These are phyloP conservation scores for Aspergillus phoenicis DNA, from an alignment of 2,329 filamentous ascomycete genomes.

Conservation along the genomic window DNA sequence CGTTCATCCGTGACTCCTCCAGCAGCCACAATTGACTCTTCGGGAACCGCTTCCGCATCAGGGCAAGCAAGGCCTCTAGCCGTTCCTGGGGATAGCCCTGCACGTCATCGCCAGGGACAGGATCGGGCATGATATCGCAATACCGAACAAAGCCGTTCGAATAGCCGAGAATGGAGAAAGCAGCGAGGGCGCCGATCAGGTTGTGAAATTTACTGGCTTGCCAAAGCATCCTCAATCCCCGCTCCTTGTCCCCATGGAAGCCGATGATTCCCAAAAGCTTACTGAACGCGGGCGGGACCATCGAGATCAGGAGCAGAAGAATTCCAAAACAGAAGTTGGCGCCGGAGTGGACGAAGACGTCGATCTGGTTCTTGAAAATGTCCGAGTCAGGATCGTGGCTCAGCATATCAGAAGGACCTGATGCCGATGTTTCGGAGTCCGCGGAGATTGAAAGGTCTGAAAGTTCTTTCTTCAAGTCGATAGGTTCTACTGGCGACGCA, in stretches of 20 bases:
- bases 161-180: conserved; percentile 77
- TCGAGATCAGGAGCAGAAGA: conserved; percentile 81
- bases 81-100: conserved; percentile 72
- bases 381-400: conserved; percentile 61
- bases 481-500: conserved; percentile 16
- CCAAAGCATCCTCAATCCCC: conserved; percentile 86
- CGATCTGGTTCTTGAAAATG: conserved; percentile 72
- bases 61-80: conserved; percentile 66
- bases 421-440: conserved; percentile 22
- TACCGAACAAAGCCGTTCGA: conserved; percentile 86
- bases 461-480: conserved; percentile 25
- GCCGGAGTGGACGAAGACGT: conserved; percentile 86
- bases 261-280: conserved; percentile 84
- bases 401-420: conserved; percentile 33
- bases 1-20: conserved; percentile 79
- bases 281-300: conserved; percentile 89
- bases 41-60: conserved; percentile 78
- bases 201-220: conserved; percentile 82
- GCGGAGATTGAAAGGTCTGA: conserved; percentile 27
- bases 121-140: conserved; percentile 78
- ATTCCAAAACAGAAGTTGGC: conserved; percentile 88
- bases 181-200: conserved; percentile 88
- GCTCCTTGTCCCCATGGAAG: conserved; percentile 83
- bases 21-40: conserved; percentile 82
- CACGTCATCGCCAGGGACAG: conserved; percentile 48